These are phyloP conservation scores for Trypanosoma platydactyli DNA, from an alignment of 208 protist species.

Conservation along the genomic window DNA sequence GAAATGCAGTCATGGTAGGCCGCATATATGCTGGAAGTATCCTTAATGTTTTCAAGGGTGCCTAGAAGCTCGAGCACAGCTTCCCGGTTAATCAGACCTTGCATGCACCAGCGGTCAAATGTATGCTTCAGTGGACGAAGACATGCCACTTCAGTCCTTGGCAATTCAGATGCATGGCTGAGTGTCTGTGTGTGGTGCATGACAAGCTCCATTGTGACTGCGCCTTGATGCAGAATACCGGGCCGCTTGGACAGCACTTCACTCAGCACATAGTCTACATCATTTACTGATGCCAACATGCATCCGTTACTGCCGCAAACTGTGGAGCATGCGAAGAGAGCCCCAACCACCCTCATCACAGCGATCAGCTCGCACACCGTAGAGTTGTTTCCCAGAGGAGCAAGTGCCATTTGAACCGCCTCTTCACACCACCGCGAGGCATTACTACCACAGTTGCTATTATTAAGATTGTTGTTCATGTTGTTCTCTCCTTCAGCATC, in stretches of 20 bases:
- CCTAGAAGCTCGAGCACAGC: constrained; percentile 45
- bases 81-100: constrained; percentile 39
- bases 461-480: too few species aligned
- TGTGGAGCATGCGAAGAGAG: constrained; percentile 50
- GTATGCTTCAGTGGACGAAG: constrained; percentile 47
- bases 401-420: constrained; percentile 45
- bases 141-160: constrained; percentile 32
- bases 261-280: constrained; percentile 48
- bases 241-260: constrained; percentile 41
- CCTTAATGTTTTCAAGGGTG: constrained; percentile 26
- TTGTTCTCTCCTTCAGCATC: constrained; percentile 20
- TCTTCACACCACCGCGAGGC: constrained; percentile 45
- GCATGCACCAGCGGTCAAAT: constrained; percentile 58
- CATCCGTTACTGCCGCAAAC: constrained; percentile 28
- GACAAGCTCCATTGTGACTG: constrained; percentile 70
- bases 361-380: constrained; percentile 53
- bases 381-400: constrained; percentile 38
- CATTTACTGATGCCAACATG: constrained; percentile 30
- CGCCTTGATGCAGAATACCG: constrained; percentile 48
- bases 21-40: constrained; percentile 36
- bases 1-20: constrained; percentile 48
- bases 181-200: constrained; percentile 59
- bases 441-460: not conserved
- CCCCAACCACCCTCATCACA: constrained; percentile 67
- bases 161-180: constrained; percentile 13